Evolutionary conservation across 176 grass and related monocot species (phyloP).

Genomic region (Secale cereale): DNA sequence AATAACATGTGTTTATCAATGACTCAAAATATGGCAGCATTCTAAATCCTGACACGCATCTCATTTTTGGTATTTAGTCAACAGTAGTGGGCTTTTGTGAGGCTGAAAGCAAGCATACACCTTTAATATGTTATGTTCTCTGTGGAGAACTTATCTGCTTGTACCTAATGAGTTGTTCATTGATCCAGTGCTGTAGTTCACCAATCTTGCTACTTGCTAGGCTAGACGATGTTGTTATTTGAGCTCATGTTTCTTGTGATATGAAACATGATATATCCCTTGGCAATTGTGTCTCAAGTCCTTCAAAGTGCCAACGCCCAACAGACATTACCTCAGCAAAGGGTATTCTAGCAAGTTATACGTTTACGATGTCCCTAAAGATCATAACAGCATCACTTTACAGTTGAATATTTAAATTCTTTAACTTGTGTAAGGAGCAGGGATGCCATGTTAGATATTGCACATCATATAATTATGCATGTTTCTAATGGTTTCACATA

Average conservation of each 20-base stretch:
- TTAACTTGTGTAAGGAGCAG: not conserved
- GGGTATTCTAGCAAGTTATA: not conserved
- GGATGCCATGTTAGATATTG: not conserved
- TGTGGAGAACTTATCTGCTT: not conserved
- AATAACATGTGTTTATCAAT: not conserved
- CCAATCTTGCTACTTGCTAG: not conserved
- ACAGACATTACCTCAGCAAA: not conserved
- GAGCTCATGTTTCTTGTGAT: not conserved
- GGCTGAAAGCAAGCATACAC: too few relatives aligned
- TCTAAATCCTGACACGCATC: conserved; percentile 6
- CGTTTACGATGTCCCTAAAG: not conserved
- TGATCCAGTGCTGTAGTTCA: not conserved
- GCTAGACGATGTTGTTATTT: not conserved
- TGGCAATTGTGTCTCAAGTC: not conserved
- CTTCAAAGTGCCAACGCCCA: not conserved
- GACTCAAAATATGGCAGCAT: not conserved
- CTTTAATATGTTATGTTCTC: not conserved
- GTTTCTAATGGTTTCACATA: not conserved
- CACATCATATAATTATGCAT: not conserved
- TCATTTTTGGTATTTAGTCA: not conserved
- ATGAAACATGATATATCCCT: not conserved
- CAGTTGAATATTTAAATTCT: not conserved
- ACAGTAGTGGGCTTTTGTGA: not conserved
- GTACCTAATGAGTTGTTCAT: not conserved
- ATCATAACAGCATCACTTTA: not conserved